Conservation (phyloP, 345 rosid genomes). For the Corymbia maculata region DNA sequence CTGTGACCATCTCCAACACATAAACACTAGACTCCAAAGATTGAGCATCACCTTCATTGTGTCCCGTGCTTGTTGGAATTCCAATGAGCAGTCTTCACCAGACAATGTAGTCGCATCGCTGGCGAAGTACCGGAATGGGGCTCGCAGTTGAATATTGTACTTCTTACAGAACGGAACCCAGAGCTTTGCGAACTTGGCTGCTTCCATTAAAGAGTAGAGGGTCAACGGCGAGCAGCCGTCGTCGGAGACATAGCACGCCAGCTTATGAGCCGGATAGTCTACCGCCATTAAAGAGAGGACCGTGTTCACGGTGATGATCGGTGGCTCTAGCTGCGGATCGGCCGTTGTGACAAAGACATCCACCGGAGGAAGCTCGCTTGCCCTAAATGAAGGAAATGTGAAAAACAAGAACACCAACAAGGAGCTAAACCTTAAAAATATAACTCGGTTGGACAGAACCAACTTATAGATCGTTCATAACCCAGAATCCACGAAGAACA, state of each 20-base stretch:
- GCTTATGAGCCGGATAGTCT: slow-evolving; percentile 45
- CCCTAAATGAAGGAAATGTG: slow-evolving; percentile 3
- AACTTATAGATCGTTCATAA: neutral
- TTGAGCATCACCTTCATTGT: slow-evolving; percentile 32
- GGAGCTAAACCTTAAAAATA: neutral
- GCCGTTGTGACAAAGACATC: slow-evolving; percentile 54
- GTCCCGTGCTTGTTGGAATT: slow-evolving; percentile 40
- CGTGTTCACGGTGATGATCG: slow-evolving; percentile 35
- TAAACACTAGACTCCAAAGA: neutral
- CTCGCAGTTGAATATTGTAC: slow-evolving; percentile 38
- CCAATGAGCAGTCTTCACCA: neutral
- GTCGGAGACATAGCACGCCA: slow-evolving; percentile 51
- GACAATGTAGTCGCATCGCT: neutral
- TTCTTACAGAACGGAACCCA: slow-evolving; percentile 59
- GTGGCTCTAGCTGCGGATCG: slow-evolving; percentile 37
- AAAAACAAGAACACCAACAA: neutral
- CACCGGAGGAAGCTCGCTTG: slow-evolving; percentile 37
- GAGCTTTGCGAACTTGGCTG: slow-evolving; percentile 47
- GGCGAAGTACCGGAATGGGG: slow-evolving; percentile 61
- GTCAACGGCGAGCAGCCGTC: slow-evolving; percentile 53
- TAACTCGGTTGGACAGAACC: neutral
- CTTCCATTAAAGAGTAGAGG: slow-evolving; percentile 50
- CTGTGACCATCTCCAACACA: neutral
- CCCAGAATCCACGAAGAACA: neutral
- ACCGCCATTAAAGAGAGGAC: slow-evolving; percentile 47